A percentile compares a stretch with the other conserved stretches of the same genome.
Conservation (phyloP, 140 eudicot species). For the Bidens hawaiensis region DNA sequence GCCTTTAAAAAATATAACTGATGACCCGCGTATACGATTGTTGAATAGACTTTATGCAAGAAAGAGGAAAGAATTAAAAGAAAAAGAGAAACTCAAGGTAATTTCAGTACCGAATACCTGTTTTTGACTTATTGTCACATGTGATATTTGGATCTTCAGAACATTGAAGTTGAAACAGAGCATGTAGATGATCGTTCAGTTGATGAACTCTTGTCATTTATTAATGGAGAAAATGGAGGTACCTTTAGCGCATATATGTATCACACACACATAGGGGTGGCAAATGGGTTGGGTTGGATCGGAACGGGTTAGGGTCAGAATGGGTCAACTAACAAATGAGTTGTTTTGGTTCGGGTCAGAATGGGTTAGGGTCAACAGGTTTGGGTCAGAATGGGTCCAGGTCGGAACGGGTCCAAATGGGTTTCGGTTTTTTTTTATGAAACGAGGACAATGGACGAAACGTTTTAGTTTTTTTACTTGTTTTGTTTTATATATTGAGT, state of each 20-base stretch:
- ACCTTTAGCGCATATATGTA: not conserved
- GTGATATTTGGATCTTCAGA: slow-evolving; percentile 34
- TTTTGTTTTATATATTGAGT: no score
- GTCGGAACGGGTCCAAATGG: no score
- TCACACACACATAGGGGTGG: not conserved
- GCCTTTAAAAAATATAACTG: slow-evolving; percentile 77
- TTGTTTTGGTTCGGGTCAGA: no score
- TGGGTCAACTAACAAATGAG: no score
- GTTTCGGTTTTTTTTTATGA: no score
- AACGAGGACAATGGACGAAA: no score
- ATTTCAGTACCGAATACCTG: not conserved
- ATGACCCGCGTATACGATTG: slow-evolving; percentile 84
- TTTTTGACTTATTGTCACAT: not conserved
- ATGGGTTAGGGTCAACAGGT: no score
- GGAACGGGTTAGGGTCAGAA: no score
- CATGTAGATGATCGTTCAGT: slow-evolving; percentile 79
- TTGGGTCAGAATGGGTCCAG: no score
- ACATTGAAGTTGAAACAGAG: slow-evolving; percentile 60
- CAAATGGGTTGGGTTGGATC: no score
- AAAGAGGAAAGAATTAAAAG: slow-evolving; percentile 85
- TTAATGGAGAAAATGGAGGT: slow-evolving; percentile 86
- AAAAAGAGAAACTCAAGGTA: slow-evolving; percentile 72
- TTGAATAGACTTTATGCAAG: slow-evolving; percentile 82
- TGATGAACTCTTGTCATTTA: slow-evolving; percentile 86
- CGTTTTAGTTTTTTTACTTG: no score